phyloP scores from a whole-genome alignment of 257 asterid species.

The Salvia miltiorrhiza region DNA sequence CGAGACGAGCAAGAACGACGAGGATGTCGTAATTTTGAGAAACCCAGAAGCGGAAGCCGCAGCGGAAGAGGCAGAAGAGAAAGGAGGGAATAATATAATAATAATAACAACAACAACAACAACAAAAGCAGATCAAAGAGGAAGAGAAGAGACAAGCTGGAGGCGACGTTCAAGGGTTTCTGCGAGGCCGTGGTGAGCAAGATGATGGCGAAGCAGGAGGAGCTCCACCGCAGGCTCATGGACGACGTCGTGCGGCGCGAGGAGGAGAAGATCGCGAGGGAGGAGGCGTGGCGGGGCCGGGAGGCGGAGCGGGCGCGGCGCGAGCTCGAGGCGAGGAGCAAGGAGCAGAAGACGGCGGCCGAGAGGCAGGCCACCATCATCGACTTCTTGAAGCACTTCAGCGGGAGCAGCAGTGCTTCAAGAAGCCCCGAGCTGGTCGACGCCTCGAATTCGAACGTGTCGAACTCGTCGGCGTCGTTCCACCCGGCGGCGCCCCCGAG shows the following conservation, averaged over 20 bases:
- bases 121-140: too few relatives aligned
- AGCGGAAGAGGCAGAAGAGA: too few relatives aligned
- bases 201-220: conserved; percentile 65
- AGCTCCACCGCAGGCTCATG: conserved; percentile 51
- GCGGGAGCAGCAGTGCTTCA: too few relatives aligned
- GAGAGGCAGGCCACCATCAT: conserved; percentile 53
- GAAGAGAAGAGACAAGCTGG: conserved; percentile 39
- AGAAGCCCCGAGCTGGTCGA: too few relatives aligned
- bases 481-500: background rate
- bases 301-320: conserved; percentile 40
- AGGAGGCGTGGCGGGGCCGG: conserved; percentile 56
- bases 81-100: too few relatives aligned
- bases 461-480: too few relatives aligned
- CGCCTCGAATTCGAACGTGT: too few relatives aligned
- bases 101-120: too few relatives aligned
- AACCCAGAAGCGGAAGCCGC: background rate
- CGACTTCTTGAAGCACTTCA: conserved; percentile 46
- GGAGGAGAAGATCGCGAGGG: conserved; percentile 46
- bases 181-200: conserved; percentile 48
- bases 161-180: conserved; percentile 49
- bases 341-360: conserved; percentile 44
- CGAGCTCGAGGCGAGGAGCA: conserved; percentile 46
- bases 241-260: conserved; percentile 54
- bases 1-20: conserved; percentile 28
- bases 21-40: background rate